Evolutionary conservation across 192 early-diverging fungal species (phyloP).

Genomic region (Dimargaris verticillata): DNA sequence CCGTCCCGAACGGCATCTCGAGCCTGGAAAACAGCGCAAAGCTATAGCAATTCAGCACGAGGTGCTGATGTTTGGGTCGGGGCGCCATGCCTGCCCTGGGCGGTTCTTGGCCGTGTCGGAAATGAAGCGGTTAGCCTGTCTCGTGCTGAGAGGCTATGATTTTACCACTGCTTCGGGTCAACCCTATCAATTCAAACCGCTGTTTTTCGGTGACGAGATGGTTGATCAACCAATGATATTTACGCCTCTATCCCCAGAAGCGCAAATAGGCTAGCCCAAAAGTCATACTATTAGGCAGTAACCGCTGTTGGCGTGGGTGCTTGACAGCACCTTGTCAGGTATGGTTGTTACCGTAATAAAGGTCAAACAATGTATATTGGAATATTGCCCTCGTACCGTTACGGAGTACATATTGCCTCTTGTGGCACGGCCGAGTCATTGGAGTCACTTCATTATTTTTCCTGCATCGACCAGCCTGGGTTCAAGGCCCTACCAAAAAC

Average conservation of each 20-base stretch:
- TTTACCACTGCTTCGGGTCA: neutral
- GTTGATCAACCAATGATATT: neutral
- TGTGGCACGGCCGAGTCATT: too few relatives aligned
- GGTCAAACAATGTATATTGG: too few relatives aligned
- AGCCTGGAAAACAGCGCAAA: neutral
- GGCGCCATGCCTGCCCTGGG: conserved; percentile 1
- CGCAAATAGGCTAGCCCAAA: too few relatives aligned
- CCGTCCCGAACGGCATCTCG: conserved; percentile 2
- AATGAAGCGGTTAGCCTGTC: neutral
- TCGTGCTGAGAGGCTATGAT: neutral
- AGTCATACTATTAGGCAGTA: too few relatives aligned
- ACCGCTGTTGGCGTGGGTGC: too few relatives aligned
- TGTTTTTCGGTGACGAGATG: neutral
- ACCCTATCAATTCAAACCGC: neutral
- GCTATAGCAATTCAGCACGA: neutral
- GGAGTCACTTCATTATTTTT: too few relatives aligned
- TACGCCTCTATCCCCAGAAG: neutral
- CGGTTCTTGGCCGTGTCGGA: conserved; percentile 1
- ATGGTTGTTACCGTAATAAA: too few relatives aligned
- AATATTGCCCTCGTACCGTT: too few relatives aligned
- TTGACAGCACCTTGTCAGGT: too few relatives aligned
- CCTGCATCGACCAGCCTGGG: too few relatives aligned
- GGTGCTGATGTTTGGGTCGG: neutral
- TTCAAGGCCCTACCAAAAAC: too few relatives aligned
- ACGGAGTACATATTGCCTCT: too few relatives aligned